Base-by-base conservation (phyloP, 2,329 filamentous ascomycete genomes). In the Lachnellula hyalina region DNA sequence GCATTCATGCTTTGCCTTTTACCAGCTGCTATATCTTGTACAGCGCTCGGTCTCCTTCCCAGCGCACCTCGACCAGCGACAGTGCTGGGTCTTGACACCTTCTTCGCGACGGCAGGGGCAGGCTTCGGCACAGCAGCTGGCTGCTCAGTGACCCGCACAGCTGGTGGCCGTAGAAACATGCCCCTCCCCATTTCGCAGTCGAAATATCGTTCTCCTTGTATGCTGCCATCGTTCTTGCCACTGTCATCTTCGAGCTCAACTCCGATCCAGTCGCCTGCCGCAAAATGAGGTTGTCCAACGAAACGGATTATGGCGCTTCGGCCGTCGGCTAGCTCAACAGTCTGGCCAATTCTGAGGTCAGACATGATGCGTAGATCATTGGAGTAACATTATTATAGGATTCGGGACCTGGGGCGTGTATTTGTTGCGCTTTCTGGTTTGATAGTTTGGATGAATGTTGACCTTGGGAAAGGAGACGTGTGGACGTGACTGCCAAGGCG, bases 141-240 rank as follows among this genome's bases (percentile, higher is more conserved):
- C 47, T 82, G 74, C 47, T 77, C 76, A 51, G 86, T 71, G 60
- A 85, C 75, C 12, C 78, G 80, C 49, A 94, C 77, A 55, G 86
- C 86, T 52, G 81, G 75, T 32, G 90, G 85, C 59, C 89, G 83
- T 53, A 96, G 82, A 67, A 99, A 97, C 83, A 99, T 94, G 68
- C 85, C 85, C 61, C 77, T 77, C 41, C 77, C 90, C 83, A 81
- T 86, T 72, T 69, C 80, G 73, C 93, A 97, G 49, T 92, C 84
- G 65, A 96, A 97, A 70, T 97, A 97, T 19, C 90, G 79, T 68
- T 90, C 82, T 58, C 90, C 92, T 71, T 93, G 83, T 47, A 97
- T 90, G 53, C 88, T 87, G 61, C 93, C 93, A 78, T 97, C 90
- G 66, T 97, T 97, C 76, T 97, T 97, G 34, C 94, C 93, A 19